These are phyloP conservation scores for Mycena latifolia DNA, from an alignment of 768 basidiomycete species.

Conservation along the genomic window DNA sequence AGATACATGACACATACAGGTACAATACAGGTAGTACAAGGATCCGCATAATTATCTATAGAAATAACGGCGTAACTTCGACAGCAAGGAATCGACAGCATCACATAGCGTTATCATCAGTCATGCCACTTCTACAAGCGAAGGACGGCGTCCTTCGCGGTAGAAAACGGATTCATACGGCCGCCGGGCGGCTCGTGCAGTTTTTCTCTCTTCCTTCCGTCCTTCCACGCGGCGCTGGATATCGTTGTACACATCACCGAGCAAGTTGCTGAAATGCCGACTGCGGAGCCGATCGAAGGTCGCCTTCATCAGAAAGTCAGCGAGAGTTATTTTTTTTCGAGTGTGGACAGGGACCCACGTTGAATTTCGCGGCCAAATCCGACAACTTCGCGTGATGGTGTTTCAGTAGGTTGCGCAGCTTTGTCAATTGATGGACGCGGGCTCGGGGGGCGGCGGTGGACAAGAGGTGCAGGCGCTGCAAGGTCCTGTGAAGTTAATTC, in stretches of 20 bases:
- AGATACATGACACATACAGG: not conserved
- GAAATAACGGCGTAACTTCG: not conserved
- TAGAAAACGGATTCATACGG: conserved; percentile 11
- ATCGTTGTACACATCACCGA: conserved; percentile 12
- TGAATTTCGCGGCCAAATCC: conserved; percentile 33
- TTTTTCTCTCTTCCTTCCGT: conserved; percentile 22
- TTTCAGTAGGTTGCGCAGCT: conserved; percentile 19
- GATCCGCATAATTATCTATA: conserved; percentile 5
- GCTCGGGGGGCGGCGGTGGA: conserved; percentile 17
- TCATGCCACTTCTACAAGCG: conserved; percentile 26
- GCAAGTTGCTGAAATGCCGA: conserved; percentile 11
- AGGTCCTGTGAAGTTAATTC: conserved; percentile 9
- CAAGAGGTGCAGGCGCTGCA: conserved; percentile 27
- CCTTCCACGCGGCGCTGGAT: conserved; percentile 4
- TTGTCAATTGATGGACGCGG: conserved; percentile 16
- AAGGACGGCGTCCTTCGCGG: conserved; percentile 15
- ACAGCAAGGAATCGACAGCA: conserved; percentile 8
- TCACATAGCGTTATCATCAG: not conserved
- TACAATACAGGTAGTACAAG: conserved; percentile 13
- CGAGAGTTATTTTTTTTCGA: not conserved
- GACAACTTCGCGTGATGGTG: conserved; percentile 29
- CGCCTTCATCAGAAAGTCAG: conserved; percentile 6
- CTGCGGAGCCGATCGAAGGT: conserved; percentile 28
- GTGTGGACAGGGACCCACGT: conserved; percentile 12
- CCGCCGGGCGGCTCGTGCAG: conserved; percentile 19